phyloP scores from a whole-genome alignment of 1,284 basidiomycete species.

The Tilletia indica region DNA sequence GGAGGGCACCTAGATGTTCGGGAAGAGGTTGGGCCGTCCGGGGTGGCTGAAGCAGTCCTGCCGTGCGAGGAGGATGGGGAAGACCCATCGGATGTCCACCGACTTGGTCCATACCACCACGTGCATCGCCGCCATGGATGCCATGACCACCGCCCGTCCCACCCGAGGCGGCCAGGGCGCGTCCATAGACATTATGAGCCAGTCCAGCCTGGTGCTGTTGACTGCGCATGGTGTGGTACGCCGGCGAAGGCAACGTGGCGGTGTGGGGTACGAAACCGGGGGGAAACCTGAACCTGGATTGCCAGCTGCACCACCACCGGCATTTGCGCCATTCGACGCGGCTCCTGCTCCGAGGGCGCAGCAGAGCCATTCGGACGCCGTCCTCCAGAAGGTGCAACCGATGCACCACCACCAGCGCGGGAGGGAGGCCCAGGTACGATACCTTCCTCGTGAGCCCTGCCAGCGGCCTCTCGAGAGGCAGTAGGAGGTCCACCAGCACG shows the following conservation, averaged over 20 bases:
- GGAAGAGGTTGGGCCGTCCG: slow-evolving; percentile 29
- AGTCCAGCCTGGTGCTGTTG: slow-evolving; percentile 20
- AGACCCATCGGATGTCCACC: too few species aligned
- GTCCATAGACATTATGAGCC: slow-evolving; percentile 16
- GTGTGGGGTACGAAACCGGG: slow-evolving; percentile 41
- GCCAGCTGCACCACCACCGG: neutral
- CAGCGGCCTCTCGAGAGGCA: too few species aligned
- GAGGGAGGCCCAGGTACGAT: too few species aligned
- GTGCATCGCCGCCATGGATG: slow-evolving; percentile 18
- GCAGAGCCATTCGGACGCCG: too few species aligned
- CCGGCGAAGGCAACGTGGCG: slow-evolving; percentile 48
- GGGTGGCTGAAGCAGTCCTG: slow-evolving; percentile 23
- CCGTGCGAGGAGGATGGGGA: slow-evolving; percentile 23
- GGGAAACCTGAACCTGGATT: slow-evolving; percentile 12
- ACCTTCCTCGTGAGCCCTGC: too few species aligned
- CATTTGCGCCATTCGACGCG: slow-evolving; percentile 8
- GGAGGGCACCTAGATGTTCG: slow-evolving; percentile 42
- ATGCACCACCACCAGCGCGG: neutral
- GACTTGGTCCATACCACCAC: neutral
- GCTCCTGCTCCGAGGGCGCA: too few species aligned
- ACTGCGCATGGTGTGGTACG: slow-evolving; percentile 47
- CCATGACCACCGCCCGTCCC: slow-evolving; percentile 17
- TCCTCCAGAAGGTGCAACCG: neutral
- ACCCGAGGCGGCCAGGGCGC: slow-evolving; percentile 3
- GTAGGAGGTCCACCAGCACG: too few species aligned